Evolutionary conservation across 441 rosid genomes (phyloP).

Genomic region (Aleurites moluccanus): DNA sequence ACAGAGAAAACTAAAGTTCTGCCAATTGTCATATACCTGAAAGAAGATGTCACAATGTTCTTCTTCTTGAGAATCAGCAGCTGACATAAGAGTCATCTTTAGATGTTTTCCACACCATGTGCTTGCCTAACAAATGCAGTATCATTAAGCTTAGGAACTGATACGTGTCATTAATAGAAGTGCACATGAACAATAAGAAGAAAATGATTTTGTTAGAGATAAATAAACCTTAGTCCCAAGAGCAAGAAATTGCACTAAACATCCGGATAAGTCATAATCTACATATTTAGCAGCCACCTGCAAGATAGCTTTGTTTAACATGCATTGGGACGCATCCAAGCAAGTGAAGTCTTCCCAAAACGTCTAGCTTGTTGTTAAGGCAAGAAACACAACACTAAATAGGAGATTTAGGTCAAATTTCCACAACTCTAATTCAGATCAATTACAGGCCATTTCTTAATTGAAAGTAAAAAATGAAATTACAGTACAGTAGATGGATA

Average conservation of each 20-base stretch:
- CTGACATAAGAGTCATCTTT: constrained; percentile 77
- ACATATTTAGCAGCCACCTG: constrained; percentile 56
- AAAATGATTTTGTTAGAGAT: background rate
- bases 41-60: constrained; percentile 65
- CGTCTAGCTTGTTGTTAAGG: constrained; percentile 53
- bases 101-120: constrained; percentile 89
- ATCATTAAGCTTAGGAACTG: constrained; percentile 18
- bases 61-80: constrained; percentile 84
- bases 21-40: constrained; percentile 44
- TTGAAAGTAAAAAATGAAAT: background rate
- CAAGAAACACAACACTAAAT: constrained; percentile 8
- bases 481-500: constrained; percentile 40
- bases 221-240: constrained; percentile 63
- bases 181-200: background rate
- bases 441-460: too few species aligned
- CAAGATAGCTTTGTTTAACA: constrained; percentile 64
- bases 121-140: constrained; percentile 51
- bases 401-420: background rate
- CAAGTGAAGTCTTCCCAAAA: constrained; percentile 91
- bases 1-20: background rate
- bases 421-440: too few species aligned
- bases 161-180: background rate
- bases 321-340: constrained; percentile 81
- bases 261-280: constrained; percentile 45
- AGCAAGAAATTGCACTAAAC: constrained; percentile 44